Evolutionary conservation across 2,329 filamentous ascomycete species (phyloP).

Genomic region (Lasiodiplodia gonubiensis): DNA sequence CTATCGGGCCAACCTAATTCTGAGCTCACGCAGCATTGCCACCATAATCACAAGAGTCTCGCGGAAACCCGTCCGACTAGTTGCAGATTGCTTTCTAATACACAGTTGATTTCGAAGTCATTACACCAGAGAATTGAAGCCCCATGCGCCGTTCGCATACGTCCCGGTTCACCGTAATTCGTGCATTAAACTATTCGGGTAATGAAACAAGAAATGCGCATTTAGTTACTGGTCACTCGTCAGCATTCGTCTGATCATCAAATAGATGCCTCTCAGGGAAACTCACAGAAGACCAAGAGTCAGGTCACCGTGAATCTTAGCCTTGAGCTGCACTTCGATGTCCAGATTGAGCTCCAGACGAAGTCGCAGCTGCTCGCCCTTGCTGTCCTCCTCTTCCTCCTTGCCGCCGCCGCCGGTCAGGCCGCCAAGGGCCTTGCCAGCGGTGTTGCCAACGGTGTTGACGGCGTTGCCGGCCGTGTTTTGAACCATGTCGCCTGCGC

Average conservation of each 20-base stretch:
- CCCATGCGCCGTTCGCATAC: constrained; percentile 21
- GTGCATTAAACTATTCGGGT: constrained; percentile 11
- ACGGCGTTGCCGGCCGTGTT: constrained; percentile 61
- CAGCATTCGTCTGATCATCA: constrained; percentile 1
- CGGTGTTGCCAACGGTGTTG: constrained; percentile 52
- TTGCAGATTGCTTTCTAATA: constrained; percentile 23
- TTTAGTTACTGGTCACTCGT: constrained; percentile 29
- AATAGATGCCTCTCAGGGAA: not conserved
- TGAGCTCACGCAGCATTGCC: constrained; percentile 7
- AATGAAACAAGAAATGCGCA: not conserved
- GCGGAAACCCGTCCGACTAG: not conserved
- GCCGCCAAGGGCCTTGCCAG: constrained; percentile 54
- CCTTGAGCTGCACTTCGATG: constrained; percentile 68
- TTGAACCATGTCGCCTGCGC: constrained; percentile 62
- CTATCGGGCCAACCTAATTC: constrained; percentile 19
- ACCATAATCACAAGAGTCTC: not conserved
- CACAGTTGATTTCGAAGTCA: constrained; percentile 1
- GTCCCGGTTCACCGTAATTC: constrained; percentile 17
- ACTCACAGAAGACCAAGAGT: constrained; percentile 62
- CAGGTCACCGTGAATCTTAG: constrained; percentile 68
- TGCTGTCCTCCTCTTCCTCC: constrained; percentile 43
- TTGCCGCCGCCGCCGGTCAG: constrained; percentile 51
- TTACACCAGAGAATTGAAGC: constrained; percentile 2
- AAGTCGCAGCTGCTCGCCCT: constrained; percentile 60
- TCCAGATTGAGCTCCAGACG: constrained; percentile 66